Evolutionary conservation across 805 yeast species (phyloP).

Genomic region (Ogataea pignaliae): DNA sequence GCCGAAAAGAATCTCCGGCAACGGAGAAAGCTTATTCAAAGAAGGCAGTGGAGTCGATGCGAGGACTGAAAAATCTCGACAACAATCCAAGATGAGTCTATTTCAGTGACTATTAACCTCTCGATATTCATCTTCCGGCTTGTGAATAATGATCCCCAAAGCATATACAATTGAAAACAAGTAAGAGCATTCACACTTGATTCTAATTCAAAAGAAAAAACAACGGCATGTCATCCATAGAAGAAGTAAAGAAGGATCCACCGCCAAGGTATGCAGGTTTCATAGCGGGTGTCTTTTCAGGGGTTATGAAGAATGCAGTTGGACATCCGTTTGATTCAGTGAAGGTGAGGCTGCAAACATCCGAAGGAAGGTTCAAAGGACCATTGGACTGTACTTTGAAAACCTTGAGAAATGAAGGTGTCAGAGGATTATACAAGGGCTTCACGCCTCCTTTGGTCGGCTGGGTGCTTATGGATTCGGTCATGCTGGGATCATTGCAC

Average conservation of each 20-base stretch:
- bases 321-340: conserved; percentile 94
- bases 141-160: too few species aligned
- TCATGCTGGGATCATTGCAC: conserved; percentile 83
- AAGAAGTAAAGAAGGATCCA: conserved; percentile 18
- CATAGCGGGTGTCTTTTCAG: conserved; percentile 84
- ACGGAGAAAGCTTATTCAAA: too few species aligned
- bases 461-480: conserved; percentile 91
- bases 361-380: conserved; percentile 69
- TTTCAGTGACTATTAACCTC: too few species aligned
- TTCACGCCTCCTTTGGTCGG: conserved; percentile 92
- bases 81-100: too few species aligned
- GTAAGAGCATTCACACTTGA: too few species aligned
- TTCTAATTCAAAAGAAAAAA: too few species aligned
- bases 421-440: conserved; percentile 79
- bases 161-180: too few species aligned
- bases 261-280: conserved; percentile 67
- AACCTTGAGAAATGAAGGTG: conserved; percentile 71
- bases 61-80: too few species aligned
- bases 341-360: conserved; percentile 79
- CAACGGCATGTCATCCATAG: background rate
- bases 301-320: conserved; percentile 80
- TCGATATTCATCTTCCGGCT: too few species aligned
- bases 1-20: too few species aligned
- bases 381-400: conserved; percentile 76
- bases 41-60: too few species aligned